A percentile compares a stretch with the other conserved stretches of the same genome.
Evolutionary conservation across 768 basidiomycete genomes (phyloP).

Genomic region (Candolleomyces efflorescens): DNA sequence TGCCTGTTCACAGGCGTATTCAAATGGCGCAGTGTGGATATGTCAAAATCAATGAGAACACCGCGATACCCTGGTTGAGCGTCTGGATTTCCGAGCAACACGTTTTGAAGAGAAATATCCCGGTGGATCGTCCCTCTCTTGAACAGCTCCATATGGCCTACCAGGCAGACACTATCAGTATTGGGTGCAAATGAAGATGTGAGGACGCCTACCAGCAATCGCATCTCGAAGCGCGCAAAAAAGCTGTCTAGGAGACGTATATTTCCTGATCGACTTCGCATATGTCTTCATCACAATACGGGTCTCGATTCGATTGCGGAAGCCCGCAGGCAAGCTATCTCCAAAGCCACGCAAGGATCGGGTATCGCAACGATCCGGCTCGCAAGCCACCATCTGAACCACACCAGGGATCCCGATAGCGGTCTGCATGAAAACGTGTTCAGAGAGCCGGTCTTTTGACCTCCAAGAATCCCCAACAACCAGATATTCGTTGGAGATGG

Average conservation of each 20-base stretch:
- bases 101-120: not conserved
- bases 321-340: not conserved
- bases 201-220: not conserved
- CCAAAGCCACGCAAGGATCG: too few species aligned
- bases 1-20: not conserved
- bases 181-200: not conserved
- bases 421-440: not conserved
- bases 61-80: not conserved
- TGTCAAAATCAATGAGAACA: slow-evolving; percentile 3
- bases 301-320: slow-evolving; percentile 8
- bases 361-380: not conserved
- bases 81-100: not conserved
- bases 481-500: not conserved
- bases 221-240: not conserved
- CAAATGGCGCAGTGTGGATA: not conserved
- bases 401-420: not conserved
- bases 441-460: not conserved
- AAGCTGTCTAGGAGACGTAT: slow-evolving; percentile 1
- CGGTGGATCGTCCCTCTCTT: not conserved
- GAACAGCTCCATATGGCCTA: too few species aligned
- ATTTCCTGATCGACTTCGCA: slow-evolving; percentile 11
- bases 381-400: not conserved
- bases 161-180: too few species aligned
- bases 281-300: slow-evolving; percentile 14
- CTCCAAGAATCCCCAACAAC: not conserved